Evolutionary conservation across 331 rosid species (phyloP).

Genomic region (Acacia concinna): DNA sequence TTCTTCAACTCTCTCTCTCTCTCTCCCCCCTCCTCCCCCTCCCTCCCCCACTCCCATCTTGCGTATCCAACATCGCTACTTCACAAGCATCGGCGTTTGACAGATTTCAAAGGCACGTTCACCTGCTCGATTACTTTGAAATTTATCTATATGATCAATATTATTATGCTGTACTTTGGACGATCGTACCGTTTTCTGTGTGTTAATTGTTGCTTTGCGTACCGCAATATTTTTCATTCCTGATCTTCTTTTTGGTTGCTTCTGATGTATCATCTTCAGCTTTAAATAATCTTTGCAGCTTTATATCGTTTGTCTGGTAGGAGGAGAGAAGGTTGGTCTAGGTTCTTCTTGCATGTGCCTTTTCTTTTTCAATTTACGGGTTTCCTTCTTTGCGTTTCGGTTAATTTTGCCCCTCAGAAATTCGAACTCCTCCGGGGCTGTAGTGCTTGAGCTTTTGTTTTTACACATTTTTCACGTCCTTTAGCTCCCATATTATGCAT

Average conservation of each 20-base stretch:
- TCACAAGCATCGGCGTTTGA: constrained; percentile 30
- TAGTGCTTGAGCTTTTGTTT: not conserved
- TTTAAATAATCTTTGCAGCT: not conserved
- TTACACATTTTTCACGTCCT: constrained; percentile 10
- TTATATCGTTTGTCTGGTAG: constrained; percentile 8
- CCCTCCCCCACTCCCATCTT: not conserved
- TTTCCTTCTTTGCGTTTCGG: not conserved
- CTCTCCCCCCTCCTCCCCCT: not conserved
- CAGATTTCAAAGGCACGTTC: constrained; percentile 41
- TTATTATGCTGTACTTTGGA: not conserved
- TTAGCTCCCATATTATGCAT: not conserved
- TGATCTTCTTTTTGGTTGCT: constrained; percentile 31
- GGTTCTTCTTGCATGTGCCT: not conserved
- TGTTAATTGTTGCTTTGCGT: not conserved
- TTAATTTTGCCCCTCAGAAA: not conserved
- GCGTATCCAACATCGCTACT: constrained; percentile 38
- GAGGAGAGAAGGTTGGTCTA: not conserved
- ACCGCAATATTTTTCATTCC: not conserved
- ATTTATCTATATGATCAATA: not conserved
- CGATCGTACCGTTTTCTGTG: constrained; percentile 29
- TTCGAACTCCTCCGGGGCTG: constrained; percentile 9
- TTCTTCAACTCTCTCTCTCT: constrained; percentile 1
- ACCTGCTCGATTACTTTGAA: constrained; percentile 25
- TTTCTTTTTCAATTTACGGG: not conserved
- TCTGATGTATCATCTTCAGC: constrained; percentile 37